These are phyloP conservation scores for Saccharomyces hybrid DNA, from an alignment of 1,139 yeast genomes.

Conservation along the genomic window DNA sequence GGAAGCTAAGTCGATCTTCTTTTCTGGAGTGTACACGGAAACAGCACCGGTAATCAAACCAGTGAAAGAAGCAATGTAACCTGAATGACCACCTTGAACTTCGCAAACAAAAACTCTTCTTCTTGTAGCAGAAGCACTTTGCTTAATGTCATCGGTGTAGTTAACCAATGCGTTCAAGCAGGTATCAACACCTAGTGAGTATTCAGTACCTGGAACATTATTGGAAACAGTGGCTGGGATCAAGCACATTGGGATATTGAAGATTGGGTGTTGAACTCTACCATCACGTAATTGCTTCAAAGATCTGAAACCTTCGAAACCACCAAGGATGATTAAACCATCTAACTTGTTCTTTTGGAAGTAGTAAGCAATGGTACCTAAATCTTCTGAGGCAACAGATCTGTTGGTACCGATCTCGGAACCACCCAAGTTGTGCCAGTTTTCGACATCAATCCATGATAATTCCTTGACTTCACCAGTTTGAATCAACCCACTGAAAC, in stretches of 20 bases:
- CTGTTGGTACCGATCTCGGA: constrained; percentile 79
- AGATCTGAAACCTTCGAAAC: constrained; percentile 70
- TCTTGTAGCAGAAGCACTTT: constrained; percentile 71
- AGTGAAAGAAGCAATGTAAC: constrained; percentile 65
- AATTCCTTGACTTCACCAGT: constrained; percentile 60
- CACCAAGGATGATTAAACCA: constrained; percentile 70
- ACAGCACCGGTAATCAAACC: constrained; percentile 68
- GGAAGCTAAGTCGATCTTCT: constrained; percentile 50
- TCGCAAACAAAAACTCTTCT: constrained; percentile 72
- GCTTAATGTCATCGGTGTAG: constrained; percentile 73
- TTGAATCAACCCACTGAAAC: constrained; percentile 69
- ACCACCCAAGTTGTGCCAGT: constrained; percentile 71
- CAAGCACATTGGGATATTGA: constrained; percentile 69
- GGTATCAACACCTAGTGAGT: constrained; percentile 71
- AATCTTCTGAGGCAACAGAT: constrained; percentile 58
- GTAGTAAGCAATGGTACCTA: constrained; percentile 69
- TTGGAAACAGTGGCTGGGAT: constrained; percentile 80
- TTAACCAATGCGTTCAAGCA: constrained; percentile 67
- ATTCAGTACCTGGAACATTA: constrained; percentile 79
- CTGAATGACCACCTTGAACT: constrained; percentile 84
- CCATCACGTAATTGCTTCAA: constrained; percentile 60
- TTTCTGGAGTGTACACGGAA: constrained; percentile 71
- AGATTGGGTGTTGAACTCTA: constrained; percentile 56
- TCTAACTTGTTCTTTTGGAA: constrained; percentile 66
- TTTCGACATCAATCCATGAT: constrained; percentile 62